Conservation (phyloP, 371 early-diverging fungal genomes). For the Nematocida major region DNA sequence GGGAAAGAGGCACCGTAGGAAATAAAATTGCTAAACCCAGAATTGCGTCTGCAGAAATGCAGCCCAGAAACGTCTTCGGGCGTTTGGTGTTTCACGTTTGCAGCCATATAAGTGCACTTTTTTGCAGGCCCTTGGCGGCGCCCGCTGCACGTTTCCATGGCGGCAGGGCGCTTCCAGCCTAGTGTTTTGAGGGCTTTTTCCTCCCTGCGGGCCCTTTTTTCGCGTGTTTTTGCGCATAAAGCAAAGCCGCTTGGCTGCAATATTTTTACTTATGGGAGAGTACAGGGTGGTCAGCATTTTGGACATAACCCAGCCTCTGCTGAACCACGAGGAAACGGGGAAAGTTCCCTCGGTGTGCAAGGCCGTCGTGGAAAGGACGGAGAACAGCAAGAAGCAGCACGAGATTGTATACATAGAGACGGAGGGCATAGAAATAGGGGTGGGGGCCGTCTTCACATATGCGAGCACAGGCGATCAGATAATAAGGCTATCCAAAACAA, state of each 20-base stretch:
- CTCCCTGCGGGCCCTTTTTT: too few relatives aligned
- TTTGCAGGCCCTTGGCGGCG: too few relatives aligned
- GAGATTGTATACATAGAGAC: slow-evolving; percentile 37
- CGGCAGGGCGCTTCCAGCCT: too few relatives aligned
- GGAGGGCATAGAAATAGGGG: slow-evolving; percentile 2
- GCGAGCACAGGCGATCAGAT: background rate
- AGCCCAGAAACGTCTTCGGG: too few relatives aligned
- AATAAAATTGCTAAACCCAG: too few relatives aligned
- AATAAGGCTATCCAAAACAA: background rate
- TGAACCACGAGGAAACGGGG: slow-evolving; percentile 12
- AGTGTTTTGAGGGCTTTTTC: too few relatives aligned
- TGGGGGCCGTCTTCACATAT: background rate
- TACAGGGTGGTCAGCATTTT: slow-evolving; percentile 17
- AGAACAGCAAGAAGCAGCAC: background rate
- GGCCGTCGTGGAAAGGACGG: background rate
- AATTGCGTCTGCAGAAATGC: too few relatives aligned
- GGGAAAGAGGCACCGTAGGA: too few relatives aligned
- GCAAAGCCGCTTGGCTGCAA: background rate
- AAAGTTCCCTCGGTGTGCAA: slow-evolving; percentile 6
- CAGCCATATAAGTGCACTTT: too few relatives aligned
- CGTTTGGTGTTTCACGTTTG: too few relatives aligned
- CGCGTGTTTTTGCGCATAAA: background rate
- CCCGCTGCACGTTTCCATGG: too few relatives aligned
- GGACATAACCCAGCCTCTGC: slow-evolving; percentile 37
- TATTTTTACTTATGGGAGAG: background rate